phyloP scores from a whole-genome alignment of 1,284 basidiomycete species.

The Apiotrichum akiyoshidainum region DNA sequence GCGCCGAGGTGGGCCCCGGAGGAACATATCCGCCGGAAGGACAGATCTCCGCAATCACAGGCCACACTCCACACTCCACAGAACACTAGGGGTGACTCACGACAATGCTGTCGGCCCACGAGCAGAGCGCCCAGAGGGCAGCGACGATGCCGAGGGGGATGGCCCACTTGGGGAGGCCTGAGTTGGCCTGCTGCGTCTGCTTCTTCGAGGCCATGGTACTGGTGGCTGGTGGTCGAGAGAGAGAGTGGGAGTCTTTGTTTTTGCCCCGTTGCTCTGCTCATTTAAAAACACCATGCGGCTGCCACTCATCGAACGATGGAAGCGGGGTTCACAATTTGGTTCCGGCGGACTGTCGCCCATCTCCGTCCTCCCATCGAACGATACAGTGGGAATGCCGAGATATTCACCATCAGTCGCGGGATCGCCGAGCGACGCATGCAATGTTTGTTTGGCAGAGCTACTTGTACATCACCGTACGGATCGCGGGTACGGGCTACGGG shows the following conservation, averaged over 20 bases:
- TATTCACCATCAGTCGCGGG: no score
- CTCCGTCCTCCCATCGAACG: no score
- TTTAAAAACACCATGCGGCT: no score
- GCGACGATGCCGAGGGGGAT: constrained; percentile 25
- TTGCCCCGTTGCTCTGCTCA: no score
- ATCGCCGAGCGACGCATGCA: no score
- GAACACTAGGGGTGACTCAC: constrained; percentile 30
- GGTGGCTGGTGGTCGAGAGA: neutral
- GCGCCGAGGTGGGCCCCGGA: neutral
- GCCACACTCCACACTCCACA: no score
- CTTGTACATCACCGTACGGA: constrained; percentile 1
- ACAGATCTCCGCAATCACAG: neutral
- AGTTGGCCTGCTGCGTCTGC: neutral
- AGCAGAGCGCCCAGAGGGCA: constrained; percentile 28
- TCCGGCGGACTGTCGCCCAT: no score
- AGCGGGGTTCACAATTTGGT: no score
- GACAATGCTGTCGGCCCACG: constrained; percentile 31
- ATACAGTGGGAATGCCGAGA: no score
- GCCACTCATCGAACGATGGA: no score
- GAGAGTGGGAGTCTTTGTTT: neutral
- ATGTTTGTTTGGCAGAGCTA: neutral
- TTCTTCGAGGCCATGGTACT: neutral
- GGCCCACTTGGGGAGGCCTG: constrained; percentile 17
- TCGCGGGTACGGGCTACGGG: neutral
- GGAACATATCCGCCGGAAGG: no score